phyloP scores from a whole-genome alignment of 2,329 filamentous ascomycete species.

The Metarhizium rileyi region DNA sequence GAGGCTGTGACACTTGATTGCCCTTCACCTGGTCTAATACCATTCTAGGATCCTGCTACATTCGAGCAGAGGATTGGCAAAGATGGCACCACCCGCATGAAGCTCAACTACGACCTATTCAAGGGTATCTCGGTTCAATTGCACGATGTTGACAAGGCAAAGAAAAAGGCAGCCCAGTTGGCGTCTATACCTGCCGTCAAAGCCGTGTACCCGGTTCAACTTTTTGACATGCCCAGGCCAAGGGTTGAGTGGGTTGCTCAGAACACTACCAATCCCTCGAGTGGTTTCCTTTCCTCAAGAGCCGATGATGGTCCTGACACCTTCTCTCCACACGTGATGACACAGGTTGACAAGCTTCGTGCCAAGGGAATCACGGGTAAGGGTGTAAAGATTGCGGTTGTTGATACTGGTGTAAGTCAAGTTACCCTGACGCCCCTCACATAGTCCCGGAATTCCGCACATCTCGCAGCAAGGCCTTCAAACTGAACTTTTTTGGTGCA shows the following conservation, averaged over 20 bases:
- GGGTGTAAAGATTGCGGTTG: conserved; percentile 42
- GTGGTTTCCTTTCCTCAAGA: conserved; percentile 10
- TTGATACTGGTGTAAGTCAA: conserved; percentile 42
- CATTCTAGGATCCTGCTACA: conserved; percentile 9
- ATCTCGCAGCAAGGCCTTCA: neutral
- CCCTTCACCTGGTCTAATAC: neutral
- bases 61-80: conserved; percentile 12
- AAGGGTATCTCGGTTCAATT: conserved; percentile 45
- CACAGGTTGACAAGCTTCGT: conserved; percentile 43
- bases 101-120: conserved; percentile 41
- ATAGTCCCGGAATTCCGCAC: neutral
- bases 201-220: conserved; percentile 37
- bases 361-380: conserved; percentile 38
- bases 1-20: neutral
- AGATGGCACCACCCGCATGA: conserved; percentile 36
- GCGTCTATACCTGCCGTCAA: conserved; percentile 34
- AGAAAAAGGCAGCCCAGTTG: conserved; percentile 31
- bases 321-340: conserved; percentile 45
- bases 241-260: conserved; percentile 35
- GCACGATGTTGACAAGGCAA: conserved; percentile 33
- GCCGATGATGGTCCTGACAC: conserved; percentile 21
- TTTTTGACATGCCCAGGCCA: conserved; percentile 35
- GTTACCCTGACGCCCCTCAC: neutral
- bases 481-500: conserved; percentile 10
- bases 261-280: conserved; percentile 14